Evolutionary conservation across 2,329 filamentous ascomycete species (phyloP), one percentile per base, ranked within the genome.

Genomic region (Aspergillus sp.): DNA sequence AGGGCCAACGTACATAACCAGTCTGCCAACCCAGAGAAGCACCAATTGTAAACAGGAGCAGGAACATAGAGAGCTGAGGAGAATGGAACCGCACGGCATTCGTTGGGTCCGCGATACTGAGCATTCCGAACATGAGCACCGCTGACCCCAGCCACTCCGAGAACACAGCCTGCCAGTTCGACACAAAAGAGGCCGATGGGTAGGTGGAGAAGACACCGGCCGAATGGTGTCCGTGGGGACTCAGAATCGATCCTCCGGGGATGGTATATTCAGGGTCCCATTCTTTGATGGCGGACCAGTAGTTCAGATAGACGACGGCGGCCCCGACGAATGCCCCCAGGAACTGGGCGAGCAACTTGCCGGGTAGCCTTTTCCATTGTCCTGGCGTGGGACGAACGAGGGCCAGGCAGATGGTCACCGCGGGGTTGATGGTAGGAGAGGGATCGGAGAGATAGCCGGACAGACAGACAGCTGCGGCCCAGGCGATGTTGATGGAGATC

Each of bases 401-500:
- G 5, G 60, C 60, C 26, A 50, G 42, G n/a, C 52, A 52, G 19
- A 62, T 49, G 9, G 57, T 59, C 35, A 55, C 53, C 5, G 59
- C 59, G 1, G 60, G 60, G 33, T 63, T 62, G 42, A 60, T 62
- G 8, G 53, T 46, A 5, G 60, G 60, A 35, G 60, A 56, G 12
- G 60, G 60, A 35, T 62, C 53, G 29, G 52, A 47, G 2, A 62
- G 32, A 44, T 62, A 63, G 46, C 58, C 49, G 2, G 61, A 57
- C 5, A 63, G 50, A 40, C 51, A 56, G 29, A 63, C 61, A 0
- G 61, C 61, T 7, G 58, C 45, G 2, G 61, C 61, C 61, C 61
- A 63, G 30, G 61, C 58, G 4, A 64, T 44, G 47, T 64, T 64
- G 48, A 64, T 64, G 19, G 62, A 64, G 7, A 64, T 32, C 61